Percentiles rank a stretch among this genome's conserved stretches.
Conservation (phyloP, 768 basidiomycete genomes). For the Clavulina sp. region DNA sequence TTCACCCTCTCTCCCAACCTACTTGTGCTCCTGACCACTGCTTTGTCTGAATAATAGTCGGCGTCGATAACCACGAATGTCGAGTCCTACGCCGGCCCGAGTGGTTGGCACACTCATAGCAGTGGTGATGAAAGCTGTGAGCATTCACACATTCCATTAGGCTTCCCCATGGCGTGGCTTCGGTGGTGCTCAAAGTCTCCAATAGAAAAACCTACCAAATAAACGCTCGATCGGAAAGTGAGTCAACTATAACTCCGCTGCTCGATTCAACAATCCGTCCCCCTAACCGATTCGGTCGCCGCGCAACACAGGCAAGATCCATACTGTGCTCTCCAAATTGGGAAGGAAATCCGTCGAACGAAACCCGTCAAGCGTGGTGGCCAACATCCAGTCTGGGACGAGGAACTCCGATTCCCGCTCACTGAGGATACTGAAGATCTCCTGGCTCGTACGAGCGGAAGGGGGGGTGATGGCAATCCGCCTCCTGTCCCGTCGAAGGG, state of each 20-base stretch:
- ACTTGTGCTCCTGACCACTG: too few relatives aligned
- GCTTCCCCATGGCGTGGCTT: background rate
- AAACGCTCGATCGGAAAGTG: constrained; percentile 79
- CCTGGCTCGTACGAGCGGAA: constrained; percentile 24
- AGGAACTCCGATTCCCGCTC: constrained; percentile 85
- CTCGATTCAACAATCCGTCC: too few relatives aligned
- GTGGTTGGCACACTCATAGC: constrained; percentile 89
- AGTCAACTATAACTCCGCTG: background rate
- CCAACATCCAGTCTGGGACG: constrained; percentile 98
- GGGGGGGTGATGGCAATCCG: constrained; percentile 23
- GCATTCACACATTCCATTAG: too few relatives aligned
- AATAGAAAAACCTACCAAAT: constrained; percentile 72
- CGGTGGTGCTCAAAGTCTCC: background rate
- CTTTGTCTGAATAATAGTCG: too few relatives aligned
- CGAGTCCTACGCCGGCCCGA: constrained; percentile 23
- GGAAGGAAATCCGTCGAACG: constrained; percentile 72
- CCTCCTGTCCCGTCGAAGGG: constrained; percentile 38
- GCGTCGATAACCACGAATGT: too few relatives aligned
- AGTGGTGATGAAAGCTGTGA: constrained; percentile 84
- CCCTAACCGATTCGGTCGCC: background rate
- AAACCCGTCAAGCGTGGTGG: constrained; percentile 93
- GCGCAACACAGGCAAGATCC: constrained; percentile 80
- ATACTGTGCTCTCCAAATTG: constrained; percentile 65
- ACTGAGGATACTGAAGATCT: constrained; percentile 53
- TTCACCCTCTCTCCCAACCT: too few relatives aligned